phyloP scores from a whole-genome alignment of 2,329 filamentous ascomycete genomes.

The Metarhizium sp. region DNA sequence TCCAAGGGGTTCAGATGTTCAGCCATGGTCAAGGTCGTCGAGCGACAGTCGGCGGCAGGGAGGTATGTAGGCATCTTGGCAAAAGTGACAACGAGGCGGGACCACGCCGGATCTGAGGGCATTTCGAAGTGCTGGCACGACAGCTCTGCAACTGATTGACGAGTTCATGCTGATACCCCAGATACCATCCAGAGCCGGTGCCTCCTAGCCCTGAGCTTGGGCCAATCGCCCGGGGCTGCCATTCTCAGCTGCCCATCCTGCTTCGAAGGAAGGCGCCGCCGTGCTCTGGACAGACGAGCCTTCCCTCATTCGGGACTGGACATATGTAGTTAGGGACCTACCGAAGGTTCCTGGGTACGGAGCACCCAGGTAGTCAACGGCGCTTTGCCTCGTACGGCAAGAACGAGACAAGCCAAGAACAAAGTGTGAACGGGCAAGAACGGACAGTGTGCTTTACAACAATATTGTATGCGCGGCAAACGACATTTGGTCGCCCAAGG shows the following conservation, averaged over 20 bases:
- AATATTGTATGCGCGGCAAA: too few species aligned
- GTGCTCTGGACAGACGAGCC: neutral
- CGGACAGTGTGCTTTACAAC: too few species aligned
- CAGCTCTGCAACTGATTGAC: neutral
- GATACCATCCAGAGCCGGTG: neutral
- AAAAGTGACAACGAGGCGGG: neutral
- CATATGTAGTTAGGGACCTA: too few species aligned
- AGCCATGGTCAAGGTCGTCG: neutral
- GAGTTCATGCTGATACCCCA: neutral
- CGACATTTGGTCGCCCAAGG: too few species aligned
- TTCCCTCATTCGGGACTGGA: neutral
- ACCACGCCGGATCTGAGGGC: neutral
- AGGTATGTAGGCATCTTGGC: neutral
- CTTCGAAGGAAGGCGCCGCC: neutral
- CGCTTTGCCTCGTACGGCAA: too few species aligned
- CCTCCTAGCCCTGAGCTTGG: neutral
- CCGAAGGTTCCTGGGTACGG: too few species aligned
- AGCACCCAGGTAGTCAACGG: too few species aligned
- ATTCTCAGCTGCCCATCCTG: neutral
- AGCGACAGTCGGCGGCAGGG: neutral
- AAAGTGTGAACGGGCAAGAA: too few species aligned
- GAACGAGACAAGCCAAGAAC: too few species aligned
- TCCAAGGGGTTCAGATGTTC: too few species aligned
- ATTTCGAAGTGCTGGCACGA: neutral
- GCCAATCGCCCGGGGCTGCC: neutral